Evolutionary conservation across 179 eudicot species (phyloP).

Genomic region (Vitellaria paradoxa): DNA sequence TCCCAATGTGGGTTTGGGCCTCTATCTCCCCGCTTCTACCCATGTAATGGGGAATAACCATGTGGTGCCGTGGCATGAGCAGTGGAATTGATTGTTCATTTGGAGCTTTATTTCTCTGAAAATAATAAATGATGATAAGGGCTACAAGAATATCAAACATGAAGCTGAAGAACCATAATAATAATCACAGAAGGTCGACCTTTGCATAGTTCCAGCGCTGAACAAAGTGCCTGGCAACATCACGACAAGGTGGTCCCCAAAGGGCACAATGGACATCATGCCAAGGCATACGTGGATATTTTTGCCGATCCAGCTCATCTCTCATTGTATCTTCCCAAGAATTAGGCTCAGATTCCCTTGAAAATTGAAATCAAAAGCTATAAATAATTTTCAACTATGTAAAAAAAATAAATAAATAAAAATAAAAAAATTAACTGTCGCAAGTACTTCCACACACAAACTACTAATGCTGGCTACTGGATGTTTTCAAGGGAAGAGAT

Average conservation of each 20-base stretch:
- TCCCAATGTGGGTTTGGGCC: slow-evolving; percentile 26
- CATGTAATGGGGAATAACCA: slow-evolving; percentile 95
- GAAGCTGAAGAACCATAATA: background rate
- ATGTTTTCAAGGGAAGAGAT: background rate
- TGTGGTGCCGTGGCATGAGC: slow-evolving; percentile 94
- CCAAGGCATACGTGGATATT: slow-evolving; percentile 99
- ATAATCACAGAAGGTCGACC: slow-evolving; percentile 34
- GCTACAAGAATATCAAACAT: slow-evolving; percentile 7
- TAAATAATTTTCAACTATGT: slow-evolving; percentile 12
- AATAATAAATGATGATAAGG: slow-evolving; percentile 18
- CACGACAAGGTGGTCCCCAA: slow-evolving; percentile 99
- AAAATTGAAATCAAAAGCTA: background rate
- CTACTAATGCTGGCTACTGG: background rate
- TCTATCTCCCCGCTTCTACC: slow-evolving; percentile 53
- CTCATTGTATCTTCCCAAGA: slow-evolving; percentile 98
- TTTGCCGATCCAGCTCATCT: slow-evolving; percentile 84
- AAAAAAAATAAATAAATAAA: background rate
- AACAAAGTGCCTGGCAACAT: slow-evolving; percentile 95
- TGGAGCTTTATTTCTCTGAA: slow-evolving; percentile 95
- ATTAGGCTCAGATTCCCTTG: slow-evolving; percentile 93
- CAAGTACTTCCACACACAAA: background rate
- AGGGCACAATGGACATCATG: slow-evolving; percentile 99
- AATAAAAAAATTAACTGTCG: background rate
- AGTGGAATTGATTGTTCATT: slow-evolving; percentile 88
- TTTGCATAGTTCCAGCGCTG: slow-evolving; percentile 98